Conservation (phyloP, 192 early-diverging fungal genomes). For the Dissophora globulifera region DNA sequence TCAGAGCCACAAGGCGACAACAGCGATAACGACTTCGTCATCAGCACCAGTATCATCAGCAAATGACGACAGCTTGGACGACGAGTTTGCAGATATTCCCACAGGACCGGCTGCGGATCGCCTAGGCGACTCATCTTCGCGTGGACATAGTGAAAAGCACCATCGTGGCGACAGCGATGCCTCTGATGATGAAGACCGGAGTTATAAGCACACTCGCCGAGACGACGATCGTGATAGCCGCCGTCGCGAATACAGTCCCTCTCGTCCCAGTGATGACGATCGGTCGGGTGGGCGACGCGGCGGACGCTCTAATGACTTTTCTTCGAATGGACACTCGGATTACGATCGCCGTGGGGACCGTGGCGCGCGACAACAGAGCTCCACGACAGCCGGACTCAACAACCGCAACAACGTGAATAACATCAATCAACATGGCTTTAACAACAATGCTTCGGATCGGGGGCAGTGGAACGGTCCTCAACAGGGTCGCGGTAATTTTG, state of each 20-base stretch:
- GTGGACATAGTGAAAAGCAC: constrained; percentile 30
- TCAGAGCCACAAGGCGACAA: not conserved
- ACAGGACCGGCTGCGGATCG: constrained; percentile 43
- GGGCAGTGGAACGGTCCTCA: constrained; percentile 25
- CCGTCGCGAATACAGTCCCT: constrained; percentile 44
- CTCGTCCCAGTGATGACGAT: constrained; percentile 44
- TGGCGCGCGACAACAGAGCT: constrained; percentile 13
- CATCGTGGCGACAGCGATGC: constrained; percentile 59
- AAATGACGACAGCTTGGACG: too few relatives aligned
- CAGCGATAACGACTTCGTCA: not conserved
- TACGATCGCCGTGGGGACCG: constrained; percentile 42
- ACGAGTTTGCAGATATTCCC: constrained; percentile 12
- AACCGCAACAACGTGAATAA: constrained; percentile 16
- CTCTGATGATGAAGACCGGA: constrained; percentile 76
- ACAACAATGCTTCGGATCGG: constrained; percentile 12
- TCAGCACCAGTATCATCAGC: too few relatives aligned
- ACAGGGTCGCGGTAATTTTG: constrained; percentile 11
- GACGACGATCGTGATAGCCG: constrained; percentile 48
- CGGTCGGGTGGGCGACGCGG: not conserved
- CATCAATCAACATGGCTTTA: constrained; percentile 7
- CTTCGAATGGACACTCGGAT: constrained; percentile 13
- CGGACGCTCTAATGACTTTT: constrained; percentile 4
- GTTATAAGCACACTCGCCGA: constrained; percentile 74
- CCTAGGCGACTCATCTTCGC: constrained; percentile 9
- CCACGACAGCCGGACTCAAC: constrained; percentile 32